A percentile compares a stretch with the other conserved stretches of the same genome.
phyloP scores from a whole-genome alignment of 176 grass and related monocot genomes.

The Lolium rigidum region DNA sequence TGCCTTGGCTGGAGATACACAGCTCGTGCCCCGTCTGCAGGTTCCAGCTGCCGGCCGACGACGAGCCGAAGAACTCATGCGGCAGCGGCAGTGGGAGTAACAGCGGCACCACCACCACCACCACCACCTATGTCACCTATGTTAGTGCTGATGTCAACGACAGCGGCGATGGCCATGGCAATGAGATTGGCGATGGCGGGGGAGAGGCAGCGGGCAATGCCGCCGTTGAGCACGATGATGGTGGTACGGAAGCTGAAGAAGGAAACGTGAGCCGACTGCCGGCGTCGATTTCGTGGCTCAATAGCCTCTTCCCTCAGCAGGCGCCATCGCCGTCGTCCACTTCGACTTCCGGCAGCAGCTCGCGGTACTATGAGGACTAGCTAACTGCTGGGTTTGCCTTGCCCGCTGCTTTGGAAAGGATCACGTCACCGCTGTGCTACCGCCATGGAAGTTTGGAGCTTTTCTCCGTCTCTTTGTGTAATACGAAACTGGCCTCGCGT shows the following conservation, averaged over 20 bases:
- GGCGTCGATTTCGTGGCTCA: slow-evolving; percentile 43
- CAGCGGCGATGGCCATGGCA: slow-evolving; percentile 29
- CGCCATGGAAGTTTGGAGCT: slow-evolving; percentile 32
- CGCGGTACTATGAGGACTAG: slow-evolving; percentile 42
- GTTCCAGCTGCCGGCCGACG: slow-evolving; percentile 65
- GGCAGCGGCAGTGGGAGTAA: slow-evolving; percentile 25
- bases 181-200: slow-evolving; percentile 22
- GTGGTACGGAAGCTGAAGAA: background rate
- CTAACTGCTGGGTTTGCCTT: background rate
- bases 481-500: slow-evolving; percentile 12
- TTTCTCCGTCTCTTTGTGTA: background rate
- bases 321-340: slow-evolving; percentile 11
- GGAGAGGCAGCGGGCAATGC: slow-evolving; percentile 23
- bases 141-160: slow-evolving; percentile 4
- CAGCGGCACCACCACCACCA: background rate
- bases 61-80: slow-evolving; percentile 55
- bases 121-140: slow-evolving; percentile 30
- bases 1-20: slow-evolving; percentile 89
- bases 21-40: slow-evolving; percentile 90
- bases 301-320: slow-evolving; percentile 32
- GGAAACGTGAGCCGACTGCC: slow-evolving; percentile 37
- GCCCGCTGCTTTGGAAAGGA: slow-evolving; percentile 6
- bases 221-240: slow-evolving; percentile 33
- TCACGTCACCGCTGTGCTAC: slow-evolving; percentile 2
- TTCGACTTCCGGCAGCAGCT: slow-evolving; percentile 36